Evolutionary conservation across 1,139 yeast genomes (phyloP).

Genomic region (Meyerozyma elateridarum): DNA sequence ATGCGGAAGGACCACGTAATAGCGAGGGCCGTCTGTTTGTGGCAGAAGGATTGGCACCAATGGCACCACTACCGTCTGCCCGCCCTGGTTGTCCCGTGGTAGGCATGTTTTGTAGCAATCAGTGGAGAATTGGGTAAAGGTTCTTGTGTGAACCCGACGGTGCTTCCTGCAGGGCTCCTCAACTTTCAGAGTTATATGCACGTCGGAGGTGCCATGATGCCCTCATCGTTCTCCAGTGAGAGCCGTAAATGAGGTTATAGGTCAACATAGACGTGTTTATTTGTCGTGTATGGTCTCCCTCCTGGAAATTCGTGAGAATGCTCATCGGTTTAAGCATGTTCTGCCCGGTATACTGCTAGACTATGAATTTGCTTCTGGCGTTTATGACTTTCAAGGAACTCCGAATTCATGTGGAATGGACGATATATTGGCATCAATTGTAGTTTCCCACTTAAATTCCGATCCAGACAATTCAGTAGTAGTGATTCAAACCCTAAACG

Average conservation of each 20-base stretch:
- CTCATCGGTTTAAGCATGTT: not conserved
- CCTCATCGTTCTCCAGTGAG: too few species aligned
- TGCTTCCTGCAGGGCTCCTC: too few species aligned
- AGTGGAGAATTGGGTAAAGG: too few species aligned
- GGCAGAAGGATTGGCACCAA: not conserved
- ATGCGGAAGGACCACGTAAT: not conserved
- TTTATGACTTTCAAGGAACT: slow-evolving; percentile 36
- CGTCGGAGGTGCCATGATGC: too few species aligned
- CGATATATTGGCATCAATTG: slow-evolving; percentile 19
- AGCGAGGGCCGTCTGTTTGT: slow-evolving; percentile 1
- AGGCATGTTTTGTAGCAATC: too few species aligned
- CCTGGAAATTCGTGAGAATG: not conserved
- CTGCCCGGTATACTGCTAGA: not conserved
- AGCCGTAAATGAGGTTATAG: too few species aligned
- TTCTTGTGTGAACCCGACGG: too few species aligned
- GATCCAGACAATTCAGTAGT: slow-evolving; percentile 17
- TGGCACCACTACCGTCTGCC: slow-evolving; percentile 1
- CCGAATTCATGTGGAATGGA: slow-evolving; percentile 27
- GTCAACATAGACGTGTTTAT: not conserved
- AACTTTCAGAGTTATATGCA: too few species aligned
- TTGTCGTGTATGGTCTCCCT: slow-evolving; percentile 1
- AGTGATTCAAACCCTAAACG: slow-evolving; percentile 27
- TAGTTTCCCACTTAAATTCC: slow-evolving; percentile 25
- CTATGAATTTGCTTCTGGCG: slow-evolving; percentile 13
- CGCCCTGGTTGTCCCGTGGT: slow-evolving; percentile 1